phyloP scores from a whole-genome alignment of 2,329 filamentous ascomycete species.

The Sporothrix euskadiensis region DNA sequence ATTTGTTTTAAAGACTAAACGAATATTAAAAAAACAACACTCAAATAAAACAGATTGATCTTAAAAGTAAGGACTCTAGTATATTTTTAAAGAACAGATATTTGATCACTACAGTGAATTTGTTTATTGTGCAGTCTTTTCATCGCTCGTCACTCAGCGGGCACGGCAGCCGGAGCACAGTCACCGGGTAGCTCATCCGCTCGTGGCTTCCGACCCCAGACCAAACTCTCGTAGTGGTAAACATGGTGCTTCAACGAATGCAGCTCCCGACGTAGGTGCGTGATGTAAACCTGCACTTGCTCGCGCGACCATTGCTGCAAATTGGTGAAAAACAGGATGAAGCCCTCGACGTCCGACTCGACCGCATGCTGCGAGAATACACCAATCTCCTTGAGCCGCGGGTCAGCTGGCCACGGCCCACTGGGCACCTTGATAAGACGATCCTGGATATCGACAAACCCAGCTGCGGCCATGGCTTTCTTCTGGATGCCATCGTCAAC shows the following conservation, averaged over 20 bases:
- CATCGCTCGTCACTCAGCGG: neutral
- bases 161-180: neutral
- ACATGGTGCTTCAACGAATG: constrained; percentile 30
- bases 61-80: too few species aligned
- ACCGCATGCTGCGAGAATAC: constrained; percentile 29
- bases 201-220: constrained; percentile 32
- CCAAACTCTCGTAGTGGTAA: constrained; percentile 29
- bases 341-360: constrained; percentile 32
- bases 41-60: too few species aligned
- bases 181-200: neutral
- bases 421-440: constrained; percentile 47
- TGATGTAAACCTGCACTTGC: constrained; percentile 31
- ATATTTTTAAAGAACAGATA: too few species aligned
- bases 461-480: constrained; percentile 25
- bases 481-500: constrained; percentile 28
- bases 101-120: too few species aligned
- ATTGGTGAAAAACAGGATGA: constrained; percentile 31
- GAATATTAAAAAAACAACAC: too few species aligned
- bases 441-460: constrained; percentile 38
- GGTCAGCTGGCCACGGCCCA: constrained; percentile 42
- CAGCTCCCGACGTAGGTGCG: constrained; percentile 32
- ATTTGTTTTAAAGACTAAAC: too few species aligned
- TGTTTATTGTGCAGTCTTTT: too few species aligned
- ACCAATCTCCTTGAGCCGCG: constrained; percentile 38
- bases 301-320: constrained; percentile 33